phyloP scores from a whole-genome alignment of 2,329 filamentous ascomycete genomes.

The Botrytis deweyae region DNA sequence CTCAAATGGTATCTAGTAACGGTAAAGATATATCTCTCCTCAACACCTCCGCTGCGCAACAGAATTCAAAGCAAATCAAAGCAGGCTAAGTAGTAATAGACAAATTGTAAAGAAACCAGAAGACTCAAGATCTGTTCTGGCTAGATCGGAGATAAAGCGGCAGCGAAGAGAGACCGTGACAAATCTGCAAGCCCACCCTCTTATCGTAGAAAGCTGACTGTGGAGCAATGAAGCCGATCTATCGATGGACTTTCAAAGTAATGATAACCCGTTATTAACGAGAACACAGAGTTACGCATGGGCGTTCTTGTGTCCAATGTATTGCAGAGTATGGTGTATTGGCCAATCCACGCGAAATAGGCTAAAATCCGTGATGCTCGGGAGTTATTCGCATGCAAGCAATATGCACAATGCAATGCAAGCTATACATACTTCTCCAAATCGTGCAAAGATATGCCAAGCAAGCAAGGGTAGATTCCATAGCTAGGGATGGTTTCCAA shows the following conservation, averaged over 20 bases:
- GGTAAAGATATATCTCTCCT: slow-evolving; percentile 5
- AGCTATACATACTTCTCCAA: slow-evolving; percentile 7
- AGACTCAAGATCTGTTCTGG: neutral
- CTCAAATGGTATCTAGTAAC: slow-evolving; percentile 15
- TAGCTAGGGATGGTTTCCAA: neutral
- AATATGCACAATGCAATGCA: slow-evolving; percentile 14
- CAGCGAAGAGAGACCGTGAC: neutral
- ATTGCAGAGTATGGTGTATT: neutral
- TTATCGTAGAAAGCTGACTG: neutral
- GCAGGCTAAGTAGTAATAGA: neutral
- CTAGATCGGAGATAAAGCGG: neutral
- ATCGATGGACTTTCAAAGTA: neutral
- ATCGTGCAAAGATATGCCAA: slow-evolving; percentile 18
- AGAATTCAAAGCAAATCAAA: neutral
- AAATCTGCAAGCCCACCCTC: neutral
- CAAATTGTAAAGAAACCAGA: neutral
- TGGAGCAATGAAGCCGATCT: neutral
- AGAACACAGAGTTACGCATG: slow-evolving; percentile 14
- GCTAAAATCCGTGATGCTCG: slow-evolving; percentile 1
- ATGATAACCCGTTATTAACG: neutral
- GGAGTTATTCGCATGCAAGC: slow-evolving; percentile 9
- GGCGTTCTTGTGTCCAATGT: slow-evolving; percentile 16
- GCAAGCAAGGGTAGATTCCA: slow-evolving; percentile 2
- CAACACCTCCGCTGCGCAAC: neutral
- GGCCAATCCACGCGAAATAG: neutral